phyloP scores from a whole-genome alignment of 176 grass and related monocot genomes.

The Phoenix roebelenii region DNA sequence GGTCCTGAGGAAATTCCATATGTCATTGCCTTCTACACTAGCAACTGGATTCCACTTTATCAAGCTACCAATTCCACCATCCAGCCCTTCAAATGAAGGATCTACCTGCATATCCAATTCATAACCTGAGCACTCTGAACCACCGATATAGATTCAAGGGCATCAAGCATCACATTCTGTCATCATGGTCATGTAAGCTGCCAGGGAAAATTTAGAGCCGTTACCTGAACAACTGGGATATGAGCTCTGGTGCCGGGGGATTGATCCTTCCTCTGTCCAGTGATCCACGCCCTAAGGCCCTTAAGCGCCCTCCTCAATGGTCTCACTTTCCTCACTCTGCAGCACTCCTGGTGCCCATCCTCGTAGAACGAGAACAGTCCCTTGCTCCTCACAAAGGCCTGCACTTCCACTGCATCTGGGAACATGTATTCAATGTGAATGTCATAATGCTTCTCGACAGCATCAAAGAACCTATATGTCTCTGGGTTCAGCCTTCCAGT shows the following conservation, averaged over 20 bases:
- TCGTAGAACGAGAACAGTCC: slow-evolving; percentile 98
- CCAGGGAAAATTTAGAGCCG: too few relatives aligned
- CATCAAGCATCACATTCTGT: too few relatives aligned
- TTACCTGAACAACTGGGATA: slow-evolving; percentile 79
- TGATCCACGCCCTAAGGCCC: slow-evolving; percentile 83
- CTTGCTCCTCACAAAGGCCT: slow-evolving; percentile 70
- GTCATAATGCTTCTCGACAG: slow-evolving; percentile 84
- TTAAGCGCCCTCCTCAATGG: slow-evolving; percentile 60
- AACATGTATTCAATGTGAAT: slow-evolving; percentile 98
- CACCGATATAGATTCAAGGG: too few relatives aligned
- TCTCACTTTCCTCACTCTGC: slow-evolving; percentile 82
- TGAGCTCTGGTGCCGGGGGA: slow-evolving; percentile 69
- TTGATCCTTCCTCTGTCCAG: slow-evolving; percentile 90
- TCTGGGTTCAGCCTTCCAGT: slow-evolving; percentile 83
- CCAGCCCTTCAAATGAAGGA: slow-evolving; percentile 66
- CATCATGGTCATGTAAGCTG: too few relatives aligned
- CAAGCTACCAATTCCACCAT: slow-evolving; percentile 62
- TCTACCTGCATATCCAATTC: slow-evolving; percentile 39
- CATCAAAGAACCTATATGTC: slow-evolving; percentile 72
- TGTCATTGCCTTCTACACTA: slow-evolving; percentile 73
- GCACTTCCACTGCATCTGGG: slow-evolving; percentile 71
- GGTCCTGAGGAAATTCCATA: slow-evolving; percentile 87
- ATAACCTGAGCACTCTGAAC: too few relatives aligned
- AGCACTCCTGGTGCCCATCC: slow-evolving; percentile 96
- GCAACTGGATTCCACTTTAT: slow-evolving; percentile 96